phyloP scores from a whole-genome alignment of 345 rosid species.

The Populus euphratica region DNA sequence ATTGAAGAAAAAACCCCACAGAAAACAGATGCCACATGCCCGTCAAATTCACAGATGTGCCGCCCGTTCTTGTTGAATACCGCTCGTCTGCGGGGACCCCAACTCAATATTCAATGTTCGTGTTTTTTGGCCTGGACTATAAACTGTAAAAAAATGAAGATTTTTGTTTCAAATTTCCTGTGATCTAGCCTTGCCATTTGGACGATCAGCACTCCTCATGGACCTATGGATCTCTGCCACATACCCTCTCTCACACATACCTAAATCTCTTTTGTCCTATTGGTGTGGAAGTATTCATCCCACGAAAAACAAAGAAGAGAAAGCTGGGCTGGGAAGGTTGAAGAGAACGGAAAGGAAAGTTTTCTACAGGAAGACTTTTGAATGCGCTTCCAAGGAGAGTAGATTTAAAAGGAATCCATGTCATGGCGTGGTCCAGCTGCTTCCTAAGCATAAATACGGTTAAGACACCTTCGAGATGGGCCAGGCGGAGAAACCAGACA shows the following conservation, averaged over 20 bases:
- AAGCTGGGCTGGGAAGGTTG: not conserved
- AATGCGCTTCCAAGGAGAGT: not conserved
- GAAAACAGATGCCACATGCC: not conserved
- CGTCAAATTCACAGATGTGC: not conserved
- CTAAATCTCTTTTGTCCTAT: not conserved
- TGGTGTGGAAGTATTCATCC: not conserved
- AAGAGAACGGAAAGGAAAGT: not conserved
- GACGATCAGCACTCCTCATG: too few relatives aligned
- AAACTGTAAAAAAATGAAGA: too few relatives aligned
- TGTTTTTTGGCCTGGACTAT: too few relatives aligned
- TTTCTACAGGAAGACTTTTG: too few relatives aligned
- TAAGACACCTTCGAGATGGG: not conserved
- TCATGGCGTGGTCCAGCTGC: constrained; percentile 32
- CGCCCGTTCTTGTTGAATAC: not conserved
- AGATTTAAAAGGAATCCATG: not conserved
- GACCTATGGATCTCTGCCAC: not conserved
- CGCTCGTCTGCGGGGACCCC: not conserved
- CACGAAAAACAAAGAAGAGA: too few relatives aligned
- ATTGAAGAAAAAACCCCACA: not conserved
- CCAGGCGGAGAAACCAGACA: constrained; percentile 15
- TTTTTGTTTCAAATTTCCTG: too few relatives aligned
- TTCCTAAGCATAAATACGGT: constrained; percentile 18
- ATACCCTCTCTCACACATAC: too few relatives aligned
- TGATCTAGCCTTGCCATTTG: too few relatives aligned
- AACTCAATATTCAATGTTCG: not conserved